Evolutionary conservation across 2,329 filamentous ascomycete species (phyloP).

Genomic region (Hortaea werneckii): DNA sequence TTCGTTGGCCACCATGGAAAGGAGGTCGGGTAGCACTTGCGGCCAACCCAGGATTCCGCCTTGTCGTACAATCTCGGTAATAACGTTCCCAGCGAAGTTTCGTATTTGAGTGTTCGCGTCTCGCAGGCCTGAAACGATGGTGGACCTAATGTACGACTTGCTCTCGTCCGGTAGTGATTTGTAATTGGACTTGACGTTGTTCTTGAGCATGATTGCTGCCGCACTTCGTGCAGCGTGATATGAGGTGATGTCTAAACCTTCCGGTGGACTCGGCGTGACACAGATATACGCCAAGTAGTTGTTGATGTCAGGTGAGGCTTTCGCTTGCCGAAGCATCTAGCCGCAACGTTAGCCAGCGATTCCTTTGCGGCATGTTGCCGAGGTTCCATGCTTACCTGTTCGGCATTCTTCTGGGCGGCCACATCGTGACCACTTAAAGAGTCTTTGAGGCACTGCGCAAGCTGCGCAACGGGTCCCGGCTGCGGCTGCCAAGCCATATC

Average conservation of each 20-base stretch:
- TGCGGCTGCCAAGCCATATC: conserved; percentile 89
- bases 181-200: conserved; percentile 70
- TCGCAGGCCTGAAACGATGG: conserved; percentile 67
- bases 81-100: conserved; percentile 82
- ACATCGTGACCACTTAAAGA: conserved; percentile 79
- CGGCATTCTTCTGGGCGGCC: conserved; percentile 75
- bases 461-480: conserved; percentile 76
- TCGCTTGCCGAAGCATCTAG: conserved; percentile 89
- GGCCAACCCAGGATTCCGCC: conserved; percentile 87
- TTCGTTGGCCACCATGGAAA: conserved; percentile 66
- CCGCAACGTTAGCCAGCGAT: conserved; percentile 30
- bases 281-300: conserved; percentile 94
- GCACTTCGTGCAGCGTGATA: conserved; percentile 73
- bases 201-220: conserved; percentile 91
- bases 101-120: conserved; percentile 76
- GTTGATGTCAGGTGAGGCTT: conserved; percentile 81
- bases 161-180: conserved; percentile 65
- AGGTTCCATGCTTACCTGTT: conserved; percentile 62
- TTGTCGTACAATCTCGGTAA: conserved; percentile 78
- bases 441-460: conserved; percentile 81
- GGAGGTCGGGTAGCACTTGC: conserved; percentile 72
- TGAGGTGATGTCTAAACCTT: conserved; percentile 48
- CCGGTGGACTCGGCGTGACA: conserved; percentile 55
- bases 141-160: conserved; percentile 66
- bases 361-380: conserved; percentile 88